phyloP scores from a whole-genome alignment of 2,329 filamentous ascomycete genomes.

The Calonectria multiphialidica region DNA sequence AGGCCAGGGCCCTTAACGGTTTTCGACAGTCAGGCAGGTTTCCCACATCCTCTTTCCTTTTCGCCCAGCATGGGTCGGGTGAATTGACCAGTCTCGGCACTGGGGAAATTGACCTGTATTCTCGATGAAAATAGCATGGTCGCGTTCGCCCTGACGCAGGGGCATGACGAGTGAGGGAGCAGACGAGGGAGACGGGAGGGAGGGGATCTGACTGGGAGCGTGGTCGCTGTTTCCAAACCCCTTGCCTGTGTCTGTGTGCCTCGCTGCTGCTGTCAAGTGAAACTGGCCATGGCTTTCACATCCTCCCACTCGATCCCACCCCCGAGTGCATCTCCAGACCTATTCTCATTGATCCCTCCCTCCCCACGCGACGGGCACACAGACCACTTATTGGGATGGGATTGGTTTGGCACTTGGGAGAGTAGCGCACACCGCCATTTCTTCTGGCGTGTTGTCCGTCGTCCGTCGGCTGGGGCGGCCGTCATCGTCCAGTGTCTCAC shows the following conservation, averaged over 20 bases:
- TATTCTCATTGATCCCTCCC: slow-evolving; percentile 17
- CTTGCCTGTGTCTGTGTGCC: slow-evolving; percentile 9
- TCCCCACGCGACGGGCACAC: slow-evolving; percentile 34
- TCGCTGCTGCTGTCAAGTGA: slow-evolving; percentile 3
- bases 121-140: slow-evolving; percentile 17
- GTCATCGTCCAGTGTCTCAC: slow-evolving; percentile 36
- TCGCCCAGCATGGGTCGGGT: slow-evolving; percentile 20
- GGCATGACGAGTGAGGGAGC: neutral
- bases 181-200: slow-evolving; percentile 9
- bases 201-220: slow-evolving; percentile 17
- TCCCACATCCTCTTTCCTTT: neutral
- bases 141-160: neutral
- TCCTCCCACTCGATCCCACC: slow-evolving; percentile 14
- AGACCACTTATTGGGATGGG: slow-evolving; percentile 31
- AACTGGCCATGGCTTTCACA: slow-evolving; percentile 1
- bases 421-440: slow-evolving; percentile 40
- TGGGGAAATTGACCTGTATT: slow-evolving; percentile 15
- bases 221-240: slow-evolving; percentile 11
- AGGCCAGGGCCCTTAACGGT: slow-evolving; percentile 13
- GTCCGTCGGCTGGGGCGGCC: slow-evolving; percentile 36
- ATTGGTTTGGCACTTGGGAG: slow-evolving; percentile 29
- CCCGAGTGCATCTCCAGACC: slow-evolving; percentile 4
- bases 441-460: slow-evolving; percentile 28
- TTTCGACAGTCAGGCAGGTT: neutral
- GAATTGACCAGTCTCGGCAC: slow-evolving; percentile 28